A percentile compares a stretch with the other conserved stretches of the same genome.
Conservation (phyloP, 2,329 filamentous ascomycete genomes). For the Aspergillus tamarii region DNA sequence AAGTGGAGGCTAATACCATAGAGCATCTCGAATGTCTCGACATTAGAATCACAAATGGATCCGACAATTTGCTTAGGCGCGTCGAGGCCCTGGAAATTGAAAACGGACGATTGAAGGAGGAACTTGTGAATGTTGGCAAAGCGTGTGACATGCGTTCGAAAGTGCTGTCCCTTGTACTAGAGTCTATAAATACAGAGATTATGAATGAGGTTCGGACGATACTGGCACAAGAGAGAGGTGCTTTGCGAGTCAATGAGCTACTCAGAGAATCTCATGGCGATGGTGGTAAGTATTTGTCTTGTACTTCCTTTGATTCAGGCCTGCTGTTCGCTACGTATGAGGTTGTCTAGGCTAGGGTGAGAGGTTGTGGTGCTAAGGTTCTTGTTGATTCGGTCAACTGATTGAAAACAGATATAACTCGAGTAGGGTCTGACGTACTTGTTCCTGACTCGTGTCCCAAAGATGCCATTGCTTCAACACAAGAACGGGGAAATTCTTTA, state of each 20-base stretch:
- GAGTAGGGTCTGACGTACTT: slow-evolving; percentile 9
- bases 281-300: slow-evolving; percentile 1
- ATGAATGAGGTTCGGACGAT: slow-evolving; percentile 1
- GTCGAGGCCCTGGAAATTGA: slow-evolving; percentile 10
- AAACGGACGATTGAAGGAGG: slow-evolving; percentile 4
- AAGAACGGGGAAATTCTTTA: neutral
- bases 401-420: neutral
- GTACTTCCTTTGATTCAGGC: neutral
- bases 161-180: neutral
- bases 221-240: neutral
- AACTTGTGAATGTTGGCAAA: neutral
- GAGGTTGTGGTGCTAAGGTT: neutral
- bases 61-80: neutral
- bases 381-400: neutral
- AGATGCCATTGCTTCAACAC: neutral
- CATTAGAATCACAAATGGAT: neutral
- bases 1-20: neutral
- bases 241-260: neutral
- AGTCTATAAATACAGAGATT: neutral
- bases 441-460: slow-evolving; percentile 23
- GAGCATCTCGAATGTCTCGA: neutral
- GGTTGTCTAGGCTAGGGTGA: neutral
- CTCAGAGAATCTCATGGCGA: neutral
- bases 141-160: neutral
- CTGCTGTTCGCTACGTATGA: neutral